Conservation (phyloP, 2,329 filamentous ascomycete species). For the Aspergillus sp. region DNA sequence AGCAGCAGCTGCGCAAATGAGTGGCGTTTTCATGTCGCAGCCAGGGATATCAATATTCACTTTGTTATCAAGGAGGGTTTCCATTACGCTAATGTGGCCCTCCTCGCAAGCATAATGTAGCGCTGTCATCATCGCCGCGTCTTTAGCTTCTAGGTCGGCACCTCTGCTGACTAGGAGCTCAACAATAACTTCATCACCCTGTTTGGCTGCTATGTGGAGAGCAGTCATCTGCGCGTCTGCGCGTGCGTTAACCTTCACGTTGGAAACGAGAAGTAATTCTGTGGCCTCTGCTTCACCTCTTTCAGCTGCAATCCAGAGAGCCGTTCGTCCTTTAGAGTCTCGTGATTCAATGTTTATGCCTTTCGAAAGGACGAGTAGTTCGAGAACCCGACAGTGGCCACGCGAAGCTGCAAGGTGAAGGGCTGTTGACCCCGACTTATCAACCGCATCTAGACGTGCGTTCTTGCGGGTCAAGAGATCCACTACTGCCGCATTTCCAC, state of each 20-base stretch:
- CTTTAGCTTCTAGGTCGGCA: constrained; percentile 38
- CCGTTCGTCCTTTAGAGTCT: constrained; percentile 33
- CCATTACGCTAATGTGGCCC: constrained; percentile 27
- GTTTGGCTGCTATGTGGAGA: constrained; percentile 35
- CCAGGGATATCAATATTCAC: constrained; percentile 34
- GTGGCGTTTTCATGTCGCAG: constrained; percentile 33
- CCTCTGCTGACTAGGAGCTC: constrained; percentile 31
- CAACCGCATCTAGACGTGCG: constrained; percentile 30
- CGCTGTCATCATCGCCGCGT: constrained; percentile 36
- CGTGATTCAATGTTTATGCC: constrained; percentile 29
- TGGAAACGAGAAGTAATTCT: constrained; percentile 29
- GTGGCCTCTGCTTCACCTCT: constrained; percentile 34
- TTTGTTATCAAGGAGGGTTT: constrained; percentile 32
- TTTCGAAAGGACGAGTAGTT: constrained; percentile 27
- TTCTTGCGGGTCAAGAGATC: constrained; percentile 32
- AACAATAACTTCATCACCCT: constrained; percentile 33
- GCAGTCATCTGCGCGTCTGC: constrained; percentile 34
- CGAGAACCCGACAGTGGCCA: constrained; percentile 30
- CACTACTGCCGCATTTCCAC: constrained; percentile 37
- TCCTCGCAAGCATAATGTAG: constrained; percentile 37
- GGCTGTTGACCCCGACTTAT: constrained; percentile 30
- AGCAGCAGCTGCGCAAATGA: constrained; percentile 36
- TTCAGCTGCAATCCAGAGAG: constrained; percentile 37
- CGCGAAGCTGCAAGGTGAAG: constrained; percentile 35
- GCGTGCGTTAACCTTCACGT: constrained; percentile 36